Percentiles rank a stretch among this genome's conserved stretches.
These are phyloP conservation scores for Capsella rubella DNA, from an alignment of 441 rosid species.

Conservation along the genomic window DNA sequence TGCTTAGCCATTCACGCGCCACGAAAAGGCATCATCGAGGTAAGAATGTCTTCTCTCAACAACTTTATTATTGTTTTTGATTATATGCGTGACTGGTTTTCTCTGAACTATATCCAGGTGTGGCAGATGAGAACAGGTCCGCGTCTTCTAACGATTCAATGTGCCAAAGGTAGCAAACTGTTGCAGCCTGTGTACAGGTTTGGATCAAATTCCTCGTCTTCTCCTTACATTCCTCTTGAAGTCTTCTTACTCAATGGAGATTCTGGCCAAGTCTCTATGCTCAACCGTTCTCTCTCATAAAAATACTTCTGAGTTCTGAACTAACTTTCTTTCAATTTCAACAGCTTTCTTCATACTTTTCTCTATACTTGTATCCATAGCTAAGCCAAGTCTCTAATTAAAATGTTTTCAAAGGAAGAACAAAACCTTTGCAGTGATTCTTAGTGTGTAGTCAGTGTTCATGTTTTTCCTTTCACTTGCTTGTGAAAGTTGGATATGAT, in stretches of 20 bases:
- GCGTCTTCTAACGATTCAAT: conserved; percentile 71
- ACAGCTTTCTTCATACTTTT: neutral
- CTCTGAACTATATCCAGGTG: conserved; percentile 53
- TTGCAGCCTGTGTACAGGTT: conserved; percentile 87
- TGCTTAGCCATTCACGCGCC: conserved; percentile 98
- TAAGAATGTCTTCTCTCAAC: conserved; percentile 31
- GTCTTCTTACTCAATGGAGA: conserved; percentile 88
- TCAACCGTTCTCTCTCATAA: conserved; percentile 69
- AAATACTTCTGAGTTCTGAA: neutral
- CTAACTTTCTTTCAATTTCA: neutral
- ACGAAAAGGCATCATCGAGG: conserved; percentile 94
- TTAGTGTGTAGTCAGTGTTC: neutral
- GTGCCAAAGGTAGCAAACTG: conserved; percentile 75
- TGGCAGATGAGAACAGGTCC: conserved; percentile 99
- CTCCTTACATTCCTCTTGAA: conserved; percentile 83
- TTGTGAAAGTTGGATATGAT: conserved; percentile 4
- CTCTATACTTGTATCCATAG: conserved; percentile 23
- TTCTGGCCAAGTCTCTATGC: conserved; percentile 79
- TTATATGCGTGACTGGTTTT: neutral
- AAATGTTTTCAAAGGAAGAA: conserved; percentile 12
- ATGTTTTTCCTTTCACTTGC: too few species aligned
- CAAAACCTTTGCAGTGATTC: neutral
- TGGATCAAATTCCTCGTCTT: conserved; percentile 70
- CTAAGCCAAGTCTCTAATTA: conserved; percentile 27
- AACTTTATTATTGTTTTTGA: neutral